Evolutionary conservation across 352 stramenopile genomes (phyloP).

Genomic region (Peronospora farinosa): DNA sequence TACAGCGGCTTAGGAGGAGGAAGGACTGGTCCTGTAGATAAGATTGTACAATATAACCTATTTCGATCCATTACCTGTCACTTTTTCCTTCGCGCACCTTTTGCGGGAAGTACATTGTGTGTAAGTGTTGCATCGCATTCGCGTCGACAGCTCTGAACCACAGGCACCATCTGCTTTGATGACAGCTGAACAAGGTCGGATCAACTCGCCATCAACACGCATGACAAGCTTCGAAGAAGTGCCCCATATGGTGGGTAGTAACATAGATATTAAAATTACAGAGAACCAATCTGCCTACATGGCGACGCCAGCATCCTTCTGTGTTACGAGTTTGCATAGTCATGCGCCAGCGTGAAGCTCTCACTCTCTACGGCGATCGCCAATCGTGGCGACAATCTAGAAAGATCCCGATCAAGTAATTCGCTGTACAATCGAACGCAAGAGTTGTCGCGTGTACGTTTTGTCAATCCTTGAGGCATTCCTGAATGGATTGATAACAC

Average conservation of each 20-base stretch:
- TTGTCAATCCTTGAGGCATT: conserved; percentile 14
- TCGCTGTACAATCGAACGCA: conserved; percentile 17
- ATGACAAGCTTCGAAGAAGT: conserved; percentile 13
- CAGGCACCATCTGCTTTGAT: conserved; percentile 17
- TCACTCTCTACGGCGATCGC: neutral
- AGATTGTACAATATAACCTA: conserved; percentile 60
- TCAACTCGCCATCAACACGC: conserved; percentile 7
- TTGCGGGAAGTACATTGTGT: conserved; percentile 1
- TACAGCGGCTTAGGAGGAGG: conserved; percentile 16
- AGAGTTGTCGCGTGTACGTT: conserved; percentile 5
- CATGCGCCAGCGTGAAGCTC: neutral
- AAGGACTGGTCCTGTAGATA: conserved; percentile 26
- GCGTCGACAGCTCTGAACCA: conserved; percentile 15
- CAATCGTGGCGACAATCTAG: conserved; percentile 9
- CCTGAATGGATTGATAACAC: conserved; percentile 16
- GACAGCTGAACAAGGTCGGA: conserved; percentile 37
- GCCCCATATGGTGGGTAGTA: conserved; percentile 25
- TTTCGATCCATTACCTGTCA: conserved; percentile 17
- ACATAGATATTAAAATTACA: conserved; percentile 8
- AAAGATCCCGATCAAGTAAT: conserved; percentile 12
- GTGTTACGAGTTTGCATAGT: neutral
- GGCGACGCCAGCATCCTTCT: neutral
- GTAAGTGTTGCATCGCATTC: conserved; percentile 21
- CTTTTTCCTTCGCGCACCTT: too few species aligned
- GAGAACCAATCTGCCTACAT: conserved; percentile 9